These are phyloP conservation scores for Salicornia ramosissima DNA, from an alignment of 148 eudicot genomes.

Conservation along the genomic window DNA sequence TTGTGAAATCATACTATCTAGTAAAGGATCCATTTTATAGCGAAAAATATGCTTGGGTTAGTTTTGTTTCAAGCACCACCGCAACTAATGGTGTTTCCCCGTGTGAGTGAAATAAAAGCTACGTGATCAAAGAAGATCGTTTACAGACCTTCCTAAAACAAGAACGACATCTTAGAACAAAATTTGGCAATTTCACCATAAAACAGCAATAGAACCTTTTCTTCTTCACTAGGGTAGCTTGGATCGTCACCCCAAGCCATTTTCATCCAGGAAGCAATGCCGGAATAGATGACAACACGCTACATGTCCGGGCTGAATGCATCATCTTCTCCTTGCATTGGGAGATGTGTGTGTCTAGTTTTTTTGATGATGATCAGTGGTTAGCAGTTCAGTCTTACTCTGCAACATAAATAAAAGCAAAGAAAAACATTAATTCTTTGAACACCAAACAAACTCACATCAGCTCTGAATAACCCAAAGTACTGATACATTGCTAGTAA, in stretches of 20 bases:
- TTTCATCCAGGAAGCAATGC: conserved; percentile 7
- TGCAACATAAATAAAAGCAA: conserved; percentile 8
- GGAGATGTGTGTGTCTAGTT: not conserved
- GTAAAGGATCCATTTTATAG: not conserved
- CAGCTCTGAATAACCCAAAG: no score
- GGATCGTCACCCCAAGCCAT: not conserved
- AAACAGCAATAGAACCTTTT: not conserved
- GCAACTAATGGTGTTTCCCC: not conserved
- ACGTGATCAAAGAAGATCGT: not conserved
- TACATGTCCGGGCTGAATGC: not conserved
- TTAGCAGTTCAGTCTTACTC: conserved; percentile 9
- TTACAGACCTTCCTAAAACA: conserved; percentile 1
- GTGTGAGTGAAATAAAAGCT: not conserved
- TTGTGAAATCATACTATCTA: not conserved
- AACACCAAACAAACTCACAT: not conserved
- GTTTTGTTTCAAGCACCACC: not conserved
- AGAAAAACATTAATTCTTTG: not conserved
- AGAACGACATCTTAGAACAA: conserved; percentile 3
- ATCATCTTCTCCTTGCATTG: not conserved
- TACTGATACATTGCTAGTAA: no score
- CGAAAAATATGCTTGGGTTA: not conserved
- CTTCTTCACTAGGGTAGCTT: not conserved
- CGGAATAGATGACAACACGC: not conserved
- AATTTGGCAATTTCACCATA: not conserved
- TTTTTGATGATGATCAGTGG: conserved; percentile 13